These are phyloP conservation scores for Vinca minor DNA, from an alignment of 257 asterid species.

Conservation along the genomic window DNA sequence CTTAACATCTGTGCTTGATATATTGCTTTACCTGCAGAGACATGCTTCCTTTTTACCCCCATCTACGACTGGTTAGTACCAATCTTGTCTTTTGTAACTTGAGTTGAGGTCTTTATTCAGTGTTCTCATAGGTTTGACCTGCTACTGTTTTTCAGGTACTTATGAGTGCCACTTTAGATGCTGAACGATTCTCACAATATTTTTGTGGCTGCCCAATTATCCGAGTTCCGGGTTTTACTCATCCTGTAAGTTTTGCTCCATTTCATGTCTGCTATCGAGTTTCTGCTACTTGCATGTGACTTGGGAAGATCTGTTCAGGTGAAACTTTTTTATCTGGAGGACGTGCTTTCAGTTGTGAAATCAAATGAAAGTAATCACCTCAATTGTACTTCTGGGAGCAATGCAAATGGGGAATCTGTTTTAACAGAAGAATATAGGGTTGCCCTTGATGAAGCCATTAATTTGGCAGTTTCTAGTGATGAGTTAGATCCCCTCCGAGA, in stretches of 20 bases:
- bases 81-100: neutral
- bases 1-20: conserved; percentile 18
- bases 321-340: conserved; percentile 67
- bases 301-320: conserved; percentile 44
- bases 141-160: conserved; percentile 49
- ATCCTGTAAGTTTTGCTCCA: conserved; percentile 59
- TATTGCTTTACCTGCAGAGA: conserved; percentile 50
- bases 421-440: conserved; percentile 51
- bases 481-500: conserved; percentile 69
- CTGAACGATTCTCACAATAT: conserved; percentile 76
- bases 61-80: conserved; percentile 76
- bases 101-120: neutral
- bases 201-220: conserved; percentile 85
- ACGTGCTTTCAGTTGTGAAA: conserved; percentile 55
- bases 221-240: conserved; percentile 86
- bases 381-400: conserved; percentile 17
- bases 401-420: conserved; percentile 25
- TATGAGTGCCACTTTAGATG: conserved; percentile 97
- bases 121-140: conserved; percentile 14
- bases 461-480: conserved; percentile 51
- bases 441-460: conserved; percentile 80
- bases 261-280: neutral
- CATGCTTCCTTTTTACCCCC: conserved; percentile 75
- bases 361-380: conserved; percentile 34
- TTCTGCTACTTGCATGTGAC: conserved; percentile 14